These are phyloP conservation scores for Rhodamnia rubescens DNA, from an alignment of 345 rosid species.

Conservation along the genomic window DNA sequence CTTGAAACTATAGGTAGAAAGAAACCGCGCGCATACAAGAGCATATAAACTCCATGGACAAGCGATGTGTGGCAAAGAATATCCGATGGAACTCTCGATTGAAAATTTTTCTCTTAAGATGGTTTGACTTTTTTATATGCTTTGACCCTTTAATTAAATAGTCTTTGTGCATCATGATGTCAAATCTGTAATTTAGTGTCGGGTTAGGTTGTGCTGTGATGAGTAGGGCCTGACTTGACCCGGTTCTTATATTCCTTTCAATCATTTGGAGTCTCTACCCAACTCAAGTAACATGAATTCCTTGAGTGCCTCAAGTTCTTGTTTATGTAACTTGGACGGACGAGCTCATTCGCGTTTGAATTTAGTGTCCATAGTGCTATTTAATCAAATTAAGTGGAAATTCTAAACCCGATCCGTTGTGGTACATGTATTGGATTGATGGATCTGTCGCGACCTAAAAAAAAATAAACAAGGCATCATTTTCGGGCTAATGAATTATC, in stretches of 20 bases:
- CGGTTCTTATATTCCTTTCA: background rate
- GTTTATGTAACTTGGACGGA: background rate
- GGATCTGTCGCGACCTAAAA: too few species aligned
- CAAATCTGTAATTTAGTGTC: background rate
- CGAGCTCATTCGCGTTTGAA: background rate
- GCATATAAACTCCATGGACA: accelerated
- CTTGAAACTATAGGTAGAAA: background rate
- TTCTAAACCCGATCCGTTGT: background rate
- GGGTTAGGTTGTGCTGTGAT: background rate
- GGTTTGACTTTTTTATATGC: background rate
- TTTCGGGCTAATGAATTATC: too few species aligned
- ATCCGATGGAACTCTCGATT: background rate
- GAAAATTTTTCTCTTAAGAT: background rate
- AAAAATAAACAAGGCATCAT: too few species aligned
- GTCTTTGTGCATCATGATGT: background rate
- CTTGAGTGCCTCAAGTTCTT: background rate
- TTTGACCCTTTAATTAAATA: background rate
- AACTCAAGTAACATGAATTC: background rate
- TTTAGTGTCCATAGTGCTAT: background rate
- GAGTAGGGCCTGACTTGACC: background rate
- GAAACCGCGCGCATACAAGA: background rate
- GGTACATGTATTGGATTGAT: background rate
- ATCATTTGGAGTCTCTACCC: background rate
- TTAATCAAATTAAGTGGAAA: background rate
- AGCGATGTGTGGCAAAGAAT: background rate